Evolutionary conservation across 2,329 filamentous ascomycete species (phyloP).

Genomic region (Scortechinia acanthostroma): DNA sequence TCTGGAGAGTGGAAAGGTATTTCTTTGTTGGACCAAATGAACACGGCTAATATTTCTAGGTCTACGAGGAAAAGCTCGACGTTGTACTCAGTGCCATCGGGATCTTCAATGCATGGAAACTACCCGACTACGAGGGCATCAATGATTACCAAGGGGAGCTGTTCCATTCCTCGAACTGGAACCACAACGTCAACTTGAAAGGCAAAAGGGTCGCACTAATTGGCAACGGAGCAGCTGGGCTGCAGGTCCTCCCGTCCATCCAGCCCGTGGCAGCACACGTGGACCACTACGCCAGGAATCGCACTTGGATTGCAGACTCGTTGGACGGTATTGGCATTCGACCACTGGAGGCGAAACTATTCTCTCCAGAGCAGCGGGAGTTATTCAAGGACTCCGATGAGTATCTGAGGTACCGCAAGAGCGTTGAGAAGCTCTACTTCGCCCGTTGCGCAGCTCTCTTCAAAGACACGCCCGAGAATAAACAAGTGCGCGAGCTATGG

Average conservation of each 20-base stretch:
- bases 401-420: slow-evolving; percentile 53
- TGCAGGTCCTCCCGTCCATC: slow-evolving; percentile 46
- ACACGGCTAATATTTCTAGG: slow-evolving; percentile 11
- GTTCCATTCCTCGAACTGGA: slow-evolving; percentile 55
- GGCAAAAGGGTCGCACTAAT: slow-evolving; percentile 44
- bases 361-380: slow-evolving; percentile 40
- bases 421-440: slow-evolving; percentile 55
- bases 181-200: slow-evolving; percentile 38
- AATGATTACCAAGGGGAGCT: slow-evolving; percentile 43
- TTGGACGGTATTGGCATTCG: slow-evolving; percentile 30
- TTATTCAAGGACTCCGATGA: slow-evolving; percentile 50
- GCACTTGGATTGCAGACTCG: slow-evolving; percentile 61
- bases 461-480: slow-evolving; percentile 39
- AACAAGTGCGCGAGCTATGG: slow-evolving; percentile 34
- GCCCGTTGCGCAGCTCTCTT: slow-evolving; percentile 45
- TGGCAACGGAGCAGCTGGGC: slow-evolving; percentile 54
- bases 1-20: slow-evolving; percentile 14
- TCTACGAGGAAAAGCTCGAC: slow-evolving; percentile 40
- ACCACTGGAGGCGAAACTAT: slow-evolving; percentile 45
- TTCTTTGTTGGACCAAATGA: too few relatives aligned
- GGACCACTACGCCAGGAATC: slow-evolving; percentile 58
- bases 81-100: slow-evolving; percentile 58
- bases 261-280: slow-evolving; percentile 38
- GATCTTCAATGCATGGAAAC: slow-evolving; percentile 57
- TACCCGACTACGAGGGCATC: slow-evolving; percentile 53